Base-by-base conservation (phyloP, 2,329 filamentous ascomycete genomes). In the Diaporthe aspalathi region DNA sequence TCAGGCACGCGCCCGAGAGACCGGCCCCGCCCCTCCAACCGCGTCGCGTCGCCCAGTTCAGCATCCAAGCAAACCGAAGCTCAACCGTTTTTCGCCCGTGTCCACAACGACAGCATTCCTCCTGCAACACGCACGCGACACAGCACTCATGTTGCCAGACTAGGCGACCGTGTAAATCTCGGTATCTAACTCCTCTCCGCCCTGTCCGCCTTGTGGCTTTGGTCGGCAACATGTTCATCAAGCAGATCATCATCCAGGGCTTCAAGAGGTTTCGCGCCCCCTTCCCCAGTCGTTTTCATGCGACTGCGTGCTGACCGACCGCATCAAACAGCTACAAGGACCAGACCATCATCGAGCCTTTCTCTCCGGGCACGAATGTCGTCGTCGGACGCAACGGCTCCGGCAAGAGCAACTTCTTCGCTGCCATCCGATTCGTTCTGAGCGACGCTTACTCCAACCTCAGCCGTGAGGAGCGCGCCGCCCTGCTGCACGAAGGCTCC, bases 221-320 rank as follows among this genome's bases (percentile, higher is more conserved):
- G 68, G 69, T 68, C 72, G 75, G 78, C 81, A 86, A 77, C 80
- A 97, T 98, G 95, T 96, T 97, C 86, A 98, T 99, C 89, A 99
- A 99, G 84, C 96, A 99, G 86, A 98, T 98, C 82, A 98, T 98
- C 83, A 98, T 99, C 81, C 96, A 99, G 83, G 96, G 96, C 90
- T 99, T 99, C 86, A 99, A 99, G 85, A 98, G 94, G 94, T 97
- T 73, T 77, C 74, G 50, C 60, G 67, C 53, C 27, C n/a, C 50
- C n/a, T n/a, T 11, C 38, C 38, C 16, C 38, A 22, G 29, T 16
- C 43, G 7, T 70, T 45, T 40, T 16, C 62, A 20, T 24, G 47
- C 27, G 45, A 72, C 43, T 47, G 20, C 53, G 70, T 67, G 38
- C 70, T 73, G 43, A 73, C 72, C 73, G 72, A 76, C 1, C 5